A percentile compares a stretch with the other conserved stretches of the same genome.
These are phyloP conservation scores for Aureobasidium musti DNA, from an alignment of 2,329 filamentous ascomycete species.

Conservation along the genomic window DNA sequence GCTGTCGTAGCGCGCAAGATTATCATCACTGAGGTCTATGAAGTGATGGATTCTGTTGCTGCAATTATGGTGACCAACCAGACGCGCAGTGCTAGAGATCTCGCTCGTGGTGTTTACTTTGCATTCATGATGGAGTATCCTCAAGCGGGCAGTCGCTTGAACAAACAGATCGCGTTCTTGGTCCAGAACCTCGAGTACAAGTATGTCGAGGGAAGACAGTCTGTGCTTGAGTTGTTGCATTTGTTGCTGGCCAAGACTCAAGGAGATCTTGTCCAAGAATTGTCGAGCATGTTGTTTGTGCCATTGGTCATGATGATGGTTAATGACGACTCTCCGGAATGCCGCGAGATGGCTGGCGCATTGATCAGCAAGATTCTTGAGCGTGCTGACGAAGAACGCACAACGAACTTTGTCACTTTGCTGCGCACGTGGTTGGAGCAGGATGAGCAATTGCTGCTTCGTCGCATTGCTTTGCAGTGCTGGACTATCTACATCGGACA, in stretches of 20 bases:
- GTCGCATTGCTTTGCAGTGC: conserved; percentile 73
- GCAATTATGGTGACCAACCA: conserved; percentile 96
- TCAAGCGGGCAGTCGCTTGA: conserved; percentile 84
- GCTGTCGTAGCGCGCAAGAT: conserved; percentile 83
- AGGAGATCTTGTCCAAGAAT: conserved; percentile 77
- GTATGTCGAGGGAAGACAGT: conserved; percentile 82
- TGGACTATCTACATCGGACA: conserved; percentile 82
- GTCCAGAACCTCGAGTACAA: conserved; percentile 90
- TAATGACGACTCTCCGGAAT: conserved; percentile 86
- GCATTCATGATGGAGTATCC: conserved; percentile 95
- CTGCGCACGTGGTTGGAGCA: conserved; percentile 74
- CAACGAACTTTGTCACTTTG: conserved; percentile 68
- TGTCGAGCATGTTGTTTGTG: conserved; percentile 78
- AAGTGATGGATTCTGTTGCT: conserved; percentile 84
- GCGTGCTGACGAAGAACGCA: conserved; percentile 71
- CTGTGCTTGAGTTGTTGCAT: conserved; percentile 89
- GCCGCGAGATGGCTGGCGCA: conserved; percentile 76
- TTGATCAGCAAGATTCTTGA: conserved; percentile 80
- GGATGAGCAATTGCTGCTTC: conserved; percentile 68
- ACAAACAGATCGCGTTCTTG: conserved; percentile 85
- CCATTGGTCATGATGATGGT: conserved; percentile 81
- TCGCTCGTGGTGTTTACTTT: conserved; percentile 86
- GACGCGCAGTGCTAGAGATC: conserved; percentile 80
- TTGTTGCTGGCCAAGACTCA: conserved; percentile 83
- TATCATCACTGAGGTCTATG: conserved; percentile 84